Evolutionary conservation across 768 basidiomycete genomes (phyloP).

Genomic region (Phlegmacium glaucopus): DNA sequence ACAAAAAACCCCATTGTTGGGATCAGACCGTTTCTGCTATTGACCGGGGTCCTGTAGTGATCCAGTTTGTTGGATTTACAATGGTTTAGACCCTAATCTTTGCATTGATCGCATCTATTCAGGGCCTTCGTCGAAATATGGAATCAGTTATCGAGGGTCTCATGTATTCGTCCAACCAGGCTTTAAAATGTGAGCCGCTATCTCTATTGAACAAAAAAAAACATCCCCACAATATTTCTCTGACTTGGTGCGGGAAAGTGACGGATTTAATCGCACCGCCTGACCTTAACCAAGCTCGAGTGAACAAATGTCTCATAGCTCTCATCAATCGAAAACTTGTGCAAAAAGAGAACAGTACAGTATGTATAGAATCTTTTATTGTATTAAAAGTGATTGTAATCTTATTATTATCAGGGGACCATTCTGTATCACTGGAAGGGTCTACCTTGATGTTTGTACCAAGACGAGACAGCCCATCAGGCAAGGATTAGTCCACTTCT

Average conservation of each 20-base stretch:
- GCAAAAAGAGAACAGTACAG: conserved; percentile 65
- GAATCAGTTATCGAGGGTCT: conserved; percentile 78
- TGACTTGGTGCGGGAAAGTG: conserved; percentile 40
- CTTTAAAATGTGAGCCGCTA: conserved; percentile 58
- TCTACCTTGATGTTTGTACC: no score
- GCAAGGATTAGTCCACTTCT: no score
- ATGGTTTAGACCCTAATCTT: no score
- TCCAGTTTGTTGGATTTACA: conserved; percentile 54
- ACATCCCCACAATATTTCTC: neutral
- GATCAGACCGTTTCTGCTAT: no score
- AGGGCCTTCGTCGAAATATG: conserved; percentile 75
- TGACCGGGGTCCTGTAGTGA: no score
- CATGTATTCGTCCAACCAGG: conserved; percentile 58
- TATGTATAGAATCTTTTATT: conserved; percentile 23
- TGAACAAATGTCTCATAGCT: conserved; percentile 92
- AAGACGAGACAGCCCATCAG: no score
- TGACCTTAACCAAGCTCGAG: conserved; percentile 84
- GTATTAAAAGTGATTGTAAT: no score
- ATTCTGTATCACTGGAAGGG: no score
- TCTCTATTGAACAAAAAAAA: no score
- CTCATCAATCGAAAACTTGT: conserved; percentile 86
- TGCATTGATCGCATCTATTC: neutral
- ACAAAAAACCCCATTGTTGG: no score
- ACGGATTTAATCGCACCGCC: conserved; percentile 73
- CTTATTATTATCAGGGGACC: no score